These are phyloP conservation scores for Stachybotrys echinatus DNA, from an alignment of 2,329 filamentous ascomycete genomes.

Conservation along the genomic window DNA sequence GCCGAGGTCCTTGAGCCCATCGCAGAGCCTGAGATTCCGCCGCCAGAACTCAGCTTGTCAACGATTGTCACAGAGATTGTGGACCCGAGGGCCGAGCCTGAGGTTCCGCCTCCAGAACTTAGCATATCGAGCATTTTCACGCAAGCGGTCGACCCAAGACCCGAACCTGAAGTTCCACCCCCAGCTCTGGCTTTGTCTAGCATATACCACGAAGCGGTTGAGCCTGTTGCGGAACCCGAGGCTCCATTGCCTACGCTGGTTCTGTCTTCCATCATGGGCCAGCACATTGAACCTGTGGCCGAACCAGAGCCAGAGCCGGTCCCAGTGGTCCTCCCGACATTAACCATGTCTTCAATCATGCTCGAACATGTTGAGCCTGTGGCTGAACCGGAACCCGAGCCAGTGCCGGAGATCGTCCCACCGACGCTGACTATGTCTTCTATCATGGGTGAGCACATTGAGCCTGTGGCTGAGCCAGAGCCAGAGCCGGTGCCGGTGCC, in stretches of 20 bases:
- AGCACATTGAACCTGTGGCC: conserved; percentile 12
- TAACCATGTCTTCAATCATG: conserved; percentile 20
- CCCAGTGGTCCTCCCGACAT: conserved; percentile 4
- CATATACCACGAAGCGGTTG: conserved; percentile 17
- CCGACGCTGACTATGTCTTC: conserved; percentile 20
- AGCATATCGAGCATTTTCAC: conserved; percentile 20
- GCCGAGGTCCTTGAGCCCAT: conserved; percentile 21
- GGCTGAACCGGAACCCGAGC: conserved; percentile 15
- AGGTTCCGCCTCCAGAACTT: conserved; percentile 15
- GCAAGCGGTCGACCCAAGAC: conserved; percentile 22
- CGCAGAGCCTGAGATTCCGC: conserved; percentile 13
- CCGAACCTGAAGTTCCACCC: conserved; percentile 12
- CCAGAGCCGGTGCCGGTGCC: conserved; percentile 8
- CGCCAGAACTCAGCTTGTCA: conserved; percentile 18
- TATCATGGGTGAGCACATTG: conserved; percentile 20
- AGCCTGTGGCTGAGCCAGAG: conserved; percentile 18
- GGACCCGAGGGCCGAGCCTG: conserved; percentile 17
- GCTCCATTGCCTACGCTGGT: conserved; percentile 12
- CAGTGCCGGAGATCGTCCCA: background rate
- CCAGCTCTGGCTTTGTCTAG: conserved; percentile 17
- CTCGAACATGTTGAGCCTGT: conserved; percentile 22
- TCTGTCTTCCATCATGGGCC: conserved; percentile 10
- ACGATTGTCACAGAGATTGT: conserved; percentile 16
- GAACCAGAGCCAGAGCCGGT: conserved; percentile 8
- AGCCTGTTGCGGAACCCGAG: conserved; percentile 20